A percentile compares a stretch with the other conserved stretches of the same genome.
Evolutionary conservation across 106 monocot species (phyloP).

Genomic region (Posidonia australis): DNA sequence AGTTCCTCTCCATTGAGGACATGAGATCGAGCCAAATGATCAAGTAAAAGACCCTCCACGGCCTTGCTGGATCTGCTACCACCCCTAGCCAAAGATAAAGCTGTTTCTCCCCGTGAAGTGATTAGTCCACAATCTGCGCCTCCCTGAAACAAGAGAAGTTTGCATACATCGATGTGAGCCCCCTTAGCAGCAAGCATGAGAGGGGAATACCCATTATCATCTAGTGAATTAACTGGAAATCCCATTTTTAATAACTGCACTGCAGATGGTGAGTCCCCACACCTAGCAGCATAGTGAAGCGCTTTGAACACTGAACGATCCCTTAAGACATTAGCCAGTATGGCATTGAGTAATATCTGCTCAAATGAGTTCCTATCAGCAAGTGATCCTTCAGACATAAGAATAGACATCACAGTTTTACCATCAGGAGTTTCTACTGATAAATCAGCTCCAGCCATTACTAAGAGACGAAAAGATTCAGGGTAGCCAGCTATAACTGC

Average conservation of each 20-base stretch:
- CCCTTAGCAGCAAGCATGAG: conserved; percentile 51
- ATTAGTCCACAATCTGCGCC: conserved; percentile 24
- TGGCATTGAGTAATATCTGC: too few relatives aligned
- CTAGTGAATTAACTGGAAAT: conserved; percentile 24
- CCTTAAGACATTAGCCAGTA: conserved; percentile 22
- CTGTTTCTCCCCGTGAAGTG: conserved; percentile 37
- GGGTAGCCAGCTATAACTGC: conserved; percentile 27
- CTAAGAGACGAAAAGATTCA: conserved; percentile 40
- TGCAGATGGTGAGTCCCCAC: conserved; percentile 31
- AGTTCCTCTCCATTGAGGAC: conserved; percentile 39
- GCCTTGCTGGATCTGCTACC: too few relatives aligned
- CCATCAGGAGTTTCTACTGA: conserved; percentile 20
- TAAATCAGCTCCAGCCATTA: conserved; percentile 55
- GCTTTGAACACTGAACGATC: conserved; percentile 26
- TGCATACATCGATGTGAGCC: conserved; percentile 39
- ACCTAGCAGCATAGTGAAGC: conserved; percentile 41
- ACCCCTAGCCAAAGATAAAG: conserved; percentile 38
- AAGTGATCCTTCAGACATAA: conserved; percentile 11
- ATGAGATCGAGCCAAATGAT: conserved; percentile 27
- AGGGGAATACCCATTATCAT: conserved; percentile 47
- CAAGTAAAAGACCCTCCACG: too few relatives aligned
- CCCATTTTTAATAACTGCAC: conserved; percentile 45
- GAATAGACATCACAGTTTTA: conserved; percentile 24
- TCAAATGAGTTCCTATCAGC: conserved; percentile 20
- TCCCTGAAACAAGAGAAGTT: conserved; percentile 29